A percentile compares a stretch with the other conserved stretches of the same genome.
Evolutionary conservation across 176 grass and related monocot species (phyloP).

Genomic region (Phoenix dactylifera): DNA sequence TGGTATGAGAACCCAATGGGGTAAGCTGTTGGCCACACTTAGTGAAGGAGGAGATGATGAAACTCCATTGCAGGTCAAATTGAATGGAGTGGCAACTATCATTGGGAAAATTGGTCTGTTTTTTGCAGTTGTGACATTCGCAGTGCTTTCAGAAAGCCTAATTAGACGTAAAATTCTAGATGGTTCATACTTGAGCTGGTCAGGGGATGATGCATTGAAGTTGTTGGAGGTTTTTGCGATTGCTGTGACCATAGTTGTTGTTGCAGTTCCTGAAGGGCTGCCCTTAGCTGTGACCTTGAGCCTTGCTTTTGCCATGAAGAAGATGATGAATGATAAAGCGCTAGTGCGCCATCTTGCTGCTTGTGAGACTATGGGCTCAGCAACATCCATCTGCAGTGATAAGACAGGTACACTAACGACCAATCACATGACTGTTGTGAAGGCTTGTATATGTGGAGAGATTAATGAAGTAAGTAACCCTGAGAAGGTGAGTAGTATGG

Average conservation of each 20-base stretch:
- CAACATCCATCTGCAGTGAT: constrained; percentile 91
- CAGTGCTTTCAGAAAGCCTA: constrained; percentile 65
- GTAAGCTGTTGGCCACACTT: constrained; percentile 92
- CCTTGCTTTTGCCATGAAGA: constrained; percentile 98
- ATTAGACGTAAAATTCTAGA: constrained; percentile 46
- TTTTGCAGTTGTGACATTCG: constrained; percentile 96
- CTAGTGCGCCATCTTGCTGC: constrained; percentile 82
- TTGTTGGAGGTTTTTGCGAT: constrained; percentile 89
- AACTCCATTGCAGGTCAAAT: constrained; percentile 85
- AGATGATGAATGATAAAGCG: constrained; percentile 99
- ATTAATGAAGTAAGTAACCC: constrained; percentile 43
- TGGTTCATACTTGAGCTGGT: constrained; percentile 49
- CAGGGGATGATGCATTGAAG: constrained; percentile 68
- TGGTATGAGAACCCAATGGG: constrained; percentile 95
- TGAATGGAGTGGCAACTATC: constrained; percentile 66
- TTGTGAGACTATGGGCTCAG: constrained; percentile 99
- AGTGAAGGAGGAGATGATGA: constrained; percentile 97
- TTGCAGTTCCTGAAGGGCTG: constrained; percentile 94
- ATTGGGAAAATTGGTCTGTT: constrained; percentile 88
- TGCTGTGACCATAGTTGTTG: constrained; percentile 95
- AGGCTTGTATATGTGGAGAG: constrained; percentile 70
- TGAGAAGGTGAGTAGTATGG: constrained; percentile 43
- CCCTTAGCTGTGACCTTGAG: constrained; percentile 93
- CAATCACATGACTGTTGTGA: constrained; percentile 94
- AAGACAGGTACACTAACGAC: constrained; percentile 95